Evolutionary conservation across 2,329 filamentous ascomycete species (phyloP), one percentile per base, ranked within the genome.

Genomic region (Scedosporium dehoogii): DNA sequence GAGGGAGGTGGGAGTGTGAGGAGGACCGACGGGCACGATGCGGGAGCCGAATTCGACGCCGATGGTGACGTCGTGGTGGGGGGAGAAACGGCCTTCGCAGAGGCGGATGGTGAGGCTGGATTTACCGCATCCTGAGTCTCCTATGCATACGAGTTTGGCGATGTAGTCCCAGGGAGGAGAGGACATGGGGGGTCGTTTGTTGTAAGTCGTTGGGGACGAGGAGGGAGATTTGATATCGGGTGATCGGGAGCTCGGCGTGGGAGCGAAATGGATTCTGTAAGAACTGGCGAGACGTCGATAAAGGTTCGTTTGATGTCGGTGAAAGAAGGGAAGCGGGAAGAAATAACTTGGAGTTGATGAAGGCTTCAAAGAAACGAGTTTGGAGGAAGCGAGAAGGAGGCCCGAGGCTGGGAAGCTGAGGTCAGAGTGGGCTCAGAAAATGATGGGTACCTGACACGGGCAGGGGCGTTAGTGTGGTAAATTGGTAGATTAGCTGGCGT

Each of bases 91-190:
- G 70, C 92, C 92, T 82, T 97, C 93, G 79, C 93, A 97, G 66
- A 97, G 90, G 66, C 93, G 91, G 73, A 97, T 92, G 63, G 92
- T 96, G 69, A 97, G 85, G 76, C 91, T 85, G 65, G 91, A 96
- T 81, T 99, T 99, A 71, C 94, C 94, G 73, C 91, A 96, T 73
- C 92, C 94, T 56, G 90, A 94, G 79, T 97, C 94, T 74, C 94
- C 94, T 71, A 99, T 92, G 79, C 91, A 96, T 72, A 97, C 93
- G 70, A 99, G 90, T 78, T 99, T 99, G 75, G 93, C 92, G 73
- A 97, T 99, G 80, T 96, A 97, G 79, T 97, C 92, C 93, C 93
- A 97, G 75, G 91, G 88, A 71, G 87, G 83, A 66, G 78, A 74
- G 71, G 82, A 81, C 83, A 86, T 86, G 73, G 69, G 21, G 41